A percentile compares a stretch with the other conserved stretches of the same genome.
Evolutionary conservation across 164 flowering plant genomes (phyloP).

Genomic region (Pachysandra terminalis): DNA sequence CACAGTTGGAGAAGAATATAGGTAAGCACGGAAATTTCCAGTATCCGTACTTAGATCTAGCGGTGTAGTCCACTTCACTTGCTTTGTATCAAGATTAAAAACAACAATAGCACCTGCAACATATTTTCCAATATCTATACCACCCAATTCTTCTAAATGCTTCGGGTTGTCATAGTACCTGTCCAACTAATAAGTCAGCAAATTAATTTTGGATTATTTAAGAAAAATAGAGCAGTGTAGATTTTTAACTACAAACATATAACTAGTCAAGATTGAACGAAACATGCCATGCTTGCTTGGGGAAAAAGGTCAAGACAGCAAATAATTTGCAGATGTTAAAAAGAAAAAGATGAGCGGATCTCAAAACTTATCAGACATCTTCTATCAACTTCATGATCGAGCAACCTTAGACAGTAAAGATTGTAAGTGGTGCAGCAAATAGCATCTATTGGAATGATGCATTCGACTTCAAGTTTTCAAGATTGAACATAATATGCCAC

Average conservation of each 20-base stretch:
- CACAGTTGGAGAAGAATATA: slow-evolving; percentile 37
- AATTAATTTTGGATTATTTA: slow-evolving; percentile 18
- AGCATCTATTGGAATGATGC: too few relatives aligned
- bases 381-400: too few relatives aligned
- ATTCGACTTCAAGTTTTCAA: too few relatives aligned
- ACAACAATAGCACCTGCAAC: slow-evolving; percentile 91
- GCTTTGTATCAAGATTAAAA: slow-evolving; percentile 92
- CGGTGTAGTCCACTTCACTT: slow-evolving; percentile 83
- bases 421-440: too few relatives aligned
- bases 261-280: not conserved
- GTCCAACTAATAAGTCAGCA: slow-evolving; percentile 26
- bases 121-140: slow-evolving; percentile 82
- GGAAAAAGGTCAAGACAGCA: not conserved
- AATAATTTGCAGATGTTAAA: not conserved
- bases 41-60: slow-evolving; percentile 81
- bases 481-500: too few relatives aligned
- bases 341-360: not conserved
- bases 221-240: not conserved
- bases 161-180: slow-evolving; percentile 97
- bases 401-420: too few relatives aligned
- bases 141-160: slow-evolving; percentile 83
- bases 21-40: slow-evolving; percentile 70
- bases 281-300: not conserved
- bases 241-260: not conserved
- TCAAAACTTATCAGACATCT: not conserved